Conservation (phyloP, 169 alveolate genomes). For the Cyclospora cayetanensis region DNA sequence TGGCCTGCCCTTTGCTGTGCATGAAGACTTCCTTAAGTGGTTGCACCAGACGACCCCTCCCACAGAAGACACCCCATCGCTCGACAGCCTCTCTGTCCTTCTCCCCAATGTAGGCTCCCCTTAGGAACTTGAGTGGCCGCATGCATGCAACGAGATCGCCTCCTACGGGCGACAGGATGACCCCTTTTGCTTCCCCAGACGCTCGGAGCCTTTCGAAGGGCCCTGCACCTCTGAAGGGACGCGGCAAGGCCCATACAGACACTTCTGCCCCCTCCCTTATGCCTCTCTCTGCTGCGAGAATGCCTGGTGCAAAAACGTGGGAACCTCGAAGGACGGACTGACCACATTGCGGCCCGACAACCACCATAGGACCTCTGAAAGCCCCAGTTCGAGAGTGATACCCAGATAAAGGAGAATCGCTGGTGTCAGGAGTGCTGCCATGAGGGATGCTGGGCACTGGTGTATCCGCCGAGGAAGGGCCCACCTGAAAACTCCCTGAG, state of each 20-base stretch:
- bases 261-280: neutral
- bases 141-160: neutral
- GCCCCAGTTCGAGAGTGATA: neutral
- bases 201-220: neutral
- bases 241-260: conserved; percentile 7
- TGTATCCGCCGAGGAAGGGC: neutral
- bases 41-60: conserved; percentile 22
- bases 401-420: too few species aligned
- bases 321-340: conserved; percentile 69
- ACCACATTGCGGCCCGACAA: conserved; percentile 52
- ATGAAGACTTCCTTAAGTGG: neutral
- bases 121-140: neutral
- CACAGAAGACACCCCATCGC: conserved; percentile 26
- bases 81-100: neutral
- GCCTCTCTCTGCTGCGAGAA: conserved; percentile 53
- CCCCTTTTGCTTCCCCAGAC: too few species aligned
- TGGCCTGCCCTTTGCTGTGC: conserved; percentile 15
- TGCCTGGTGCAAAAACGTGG: conserved; percentile 47
- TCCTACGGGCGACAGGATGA: neutral
- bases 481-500: neutral
- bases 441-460: neutral
- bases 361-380: neutral
- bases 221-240: neutral
- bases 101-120: conserved; percentile 25
- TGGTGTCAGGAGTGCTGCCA: neutral